phyloP scores from a whole-genome alignment of 2,329 filamentous ascomycete genomes.

The Fusarium sp. region DNA sequence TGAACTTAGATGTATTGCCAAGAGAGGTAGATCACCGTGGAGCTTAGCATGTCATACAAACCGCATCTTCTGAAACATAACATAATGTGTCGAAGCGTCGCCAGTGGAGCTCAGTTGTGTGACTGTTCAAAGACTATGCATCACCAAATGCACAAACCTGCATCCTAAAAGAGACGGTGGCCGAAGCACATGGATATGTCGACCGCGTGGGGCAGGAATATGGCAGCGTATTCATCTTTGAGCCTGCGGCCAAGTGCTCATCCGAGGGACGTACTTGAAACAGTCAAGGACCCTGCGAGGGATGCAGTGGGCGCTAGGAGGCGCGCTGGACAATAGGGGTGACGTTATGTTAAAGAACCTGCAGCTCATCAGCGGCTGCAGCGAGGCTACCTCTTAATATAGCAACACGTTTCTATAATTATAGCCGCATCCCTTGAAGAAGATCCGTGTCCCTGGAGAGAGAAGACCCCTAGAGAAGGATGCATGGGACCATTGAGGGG shows the following conservation, averaged over 20 bases:
- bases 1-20: constrained; percentile 13
- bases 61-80: constrained; percentile 13
- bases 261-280: constrained; percentile 12
- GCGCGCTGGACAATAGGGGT: constrained; percentile 23
- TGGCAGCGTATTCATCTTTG: constrained; percentile 7
- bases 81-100: constrained; percentile 28
- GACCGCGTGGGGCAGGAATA: constrained; percentile 21
- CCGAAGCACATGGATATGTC: constrained; percentile 25
- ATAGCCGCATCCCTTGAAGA: constrained; percentile 17
- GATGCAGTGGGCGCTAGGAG: constrained; percentile 38
- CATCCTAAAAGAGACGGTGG: constrained; percentile 9
- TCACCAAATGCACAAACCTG: constrained; percentile 15
- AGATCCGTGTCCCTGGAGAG: constrained; percentile 3
- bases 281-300: constrained; percentile 5
- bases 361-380: constrained; percentile 54
- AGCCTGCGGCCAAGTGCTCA: constrained; percentile 14
- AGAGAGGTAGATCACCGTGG: constrained; percentile 8
- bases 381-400: constrained; percentile 55
- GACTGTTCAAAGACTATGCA: constrained; percentile 35
- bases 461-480: constrained; percentile 18
- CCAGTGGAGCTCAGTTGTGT: constrained; percentile 26
- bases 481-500: constrained; percentile 20
- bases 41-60: constrained; percentile 17
- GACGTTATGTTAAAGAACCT: constrained; percentile 46
- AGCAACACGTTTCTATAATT: constrained; percentile 50